Conservation (phyloP, 768 basidiomycete species). For the Cystofilobasidium ferigula region DNA sequence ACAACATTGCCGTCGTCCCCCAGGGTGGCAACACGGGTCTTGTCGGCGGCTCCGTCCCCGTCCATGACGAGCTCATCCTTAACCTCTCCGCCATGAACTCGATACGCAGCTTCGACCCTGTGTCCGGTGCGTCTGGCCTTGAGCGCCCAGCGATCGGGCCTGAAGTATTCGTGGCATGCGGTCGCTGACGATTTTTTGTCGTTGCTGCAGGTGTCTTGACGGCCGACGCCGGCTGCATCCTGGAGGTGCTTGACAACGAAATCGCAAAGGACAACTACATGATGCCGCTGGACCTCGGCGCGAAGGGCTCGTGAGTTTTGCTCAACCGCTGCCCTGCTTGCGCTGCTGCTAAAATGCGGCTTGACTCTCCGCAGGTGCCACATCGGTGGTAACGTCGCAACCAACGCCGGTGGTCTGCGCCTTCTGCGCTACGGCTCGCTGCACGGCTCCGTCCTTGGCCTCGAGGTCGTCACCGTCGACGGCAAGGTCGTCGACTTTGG, state of each 20-base stretch:
- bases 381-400: conserved; percentile 92
- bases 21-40: conserved; percentile 98
- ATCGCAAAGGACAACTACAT: conserved; percentile 80
- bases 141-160: background rate
- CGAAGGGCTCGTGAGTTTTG: conserved; percentile 70
- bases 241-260: conserved; percentile 75
- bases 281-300: conserved; percentile 90
- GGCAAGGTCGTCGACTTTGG: conserved; percentile 82
- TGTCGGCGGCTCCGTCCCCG: conserved; percentile 85
- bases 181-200: no score
- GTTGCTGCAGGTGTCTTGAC: conserved; percentile 61
- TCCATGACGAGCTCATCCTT: conserved; percentile 76
- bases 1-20: conserved; percentile 78
- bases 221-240: conserved; percentile 86
- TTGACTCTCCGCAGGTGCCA: conserved; percentile 57
- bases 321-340: background rate
- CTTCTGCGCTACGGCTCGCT: conserved; percentile 87
- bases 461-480: conserved; percentile 91
- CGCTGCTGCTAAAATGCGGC: background rate
- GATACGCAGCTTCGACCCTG: conserved; percentile 42
- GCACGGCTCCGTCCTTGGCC: conserved; percentile 84
- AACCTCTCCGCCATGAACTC: conserved; percentile 70
- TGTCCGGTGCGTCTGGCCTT: conserved; percentile 35
- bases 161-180: no score
- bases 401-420: conserved; percentile 94